These are phyloP conservation scores for Nakazawaea siamensis DNA, from an alignment of 805 yeast genomes.

Conservation along the genomic window DNA sequence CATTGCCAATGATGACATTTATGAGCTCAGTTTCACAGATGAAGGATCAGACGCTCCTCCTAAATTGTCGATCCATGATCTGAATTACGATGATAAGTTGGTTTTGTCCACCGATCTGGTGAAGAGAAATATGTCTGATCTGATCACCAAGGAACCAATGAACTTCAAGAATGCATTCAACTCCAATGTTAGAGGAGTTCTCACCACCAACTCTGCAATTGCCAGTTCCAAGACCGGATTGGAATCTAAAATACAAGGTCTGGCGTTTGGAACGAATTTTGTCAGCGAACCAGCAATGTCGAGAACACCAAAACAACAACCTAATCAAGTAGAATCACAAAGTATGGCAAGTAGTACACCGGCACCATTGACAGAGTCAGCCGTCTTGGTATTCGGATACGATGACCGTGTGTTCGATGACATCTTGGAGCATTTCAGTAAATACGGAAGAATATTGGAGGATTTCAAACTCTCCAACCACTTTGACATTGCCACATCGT, in stretches of 20 bases:
- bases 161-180: slow-evolving; percentile 37
- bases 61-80: slow-evolving; percentile 38
- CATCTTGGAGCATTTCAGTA: slow-evolving; percentile 65
- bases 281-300: background rate
- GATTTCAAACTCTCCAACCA: slow-evolving; percentile 38
- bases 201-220: slow-evolving; percentile 11
- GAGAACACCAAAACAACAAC: background rate
- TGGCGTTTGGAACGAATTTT: background rate
- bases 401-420: slow-evolving; percentile 65
- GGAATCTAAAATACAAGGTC: too few relatives aligned
- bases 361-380: too few relatives aligned
- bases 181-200: slow-evolving; percentile 17
- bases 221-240: slow-evolving; percentile 14
- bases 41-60: slow-evolving; percentile 40
- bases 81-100: slow-evolving; percentile 31
- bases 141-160: slow-evolving; percentile 34
- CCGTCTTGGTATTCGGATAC: slow-evolving; percentile 84
- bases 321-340: background rate
- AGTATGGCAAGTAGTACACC: too few relatives aligned
- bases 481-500: slow-evolving; percentile 1
- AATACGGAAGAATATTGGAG: slow-evolving; percentile 75
- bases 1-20: slow-evolving; percentile 16
- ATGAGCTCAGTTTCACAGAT: slow-evolving; percentile 29
- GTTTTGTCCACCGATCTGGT: slow-evolving; percentile 26
- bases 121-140: slow-evolving; percentile 7